phyloP scores from a whole-genome alignment of 108 stramenopile species.

The Cyclotella atomus region DNA sequence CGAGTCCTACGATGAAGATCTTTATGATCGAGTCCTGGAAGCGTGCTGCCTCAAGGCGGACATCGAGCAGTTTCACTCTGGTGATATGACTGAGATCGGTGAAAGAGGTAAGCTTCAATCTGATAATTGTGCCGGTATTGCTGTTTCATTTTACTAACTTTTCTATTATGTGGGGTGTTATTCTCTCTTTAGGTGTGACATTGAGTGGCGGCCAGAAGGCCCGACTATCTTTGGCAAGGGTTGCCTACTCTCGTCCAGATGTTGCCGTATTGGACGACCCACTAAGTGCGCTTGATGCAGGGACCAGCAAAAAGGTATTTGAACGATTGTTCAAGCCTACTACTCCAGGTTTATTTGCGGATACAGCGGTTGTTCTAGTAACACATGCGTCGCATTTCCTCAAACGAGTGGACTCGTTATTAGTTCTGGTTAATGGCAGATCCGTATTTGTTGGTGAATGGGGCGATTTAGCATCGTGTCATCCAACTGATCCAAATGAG shows the following conservation, averaged over 20 bases:
- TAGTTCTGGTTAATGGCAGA: conserved; percentile 70
- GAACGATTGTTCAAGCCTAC: conserved; percentile 56
- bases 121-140: not conserved
- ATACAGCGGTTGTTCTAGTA: conserved; percentile 77
- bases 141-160: too few relatives aligned
- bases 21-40: conserved; percentile 84
- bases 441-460: conserved; percentile 74
- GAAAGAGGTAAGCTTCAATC: conserved; percentile 55
- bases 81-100: conserved; percentile 89
- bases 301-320: conserved; percentile 81
- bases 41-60: conserved; percentile 82
- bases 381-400: conserved; percentile 91
- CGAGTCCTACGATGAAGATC: conserved; percentile 58
- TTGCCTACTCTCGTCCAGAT: conserved; percentile 75
- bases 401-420: conserved; percentile 68
- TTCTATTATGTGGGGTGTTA: conserved; percentile 53
- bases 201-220: conserved; percentile 88
- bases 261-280: conserved; percentile 90
- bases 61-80: conserved; percentile 60
- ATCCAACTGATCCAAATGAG: conserved; percentile 49
- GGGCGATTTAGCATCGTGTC: conserved; percentile 63
- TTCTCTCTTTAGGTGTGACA: conserved; percentile 75
- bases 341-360: conserved; percentile 40
- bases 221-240: conserved; percentile 76
- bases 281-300: conserved; percentile 90